Evolutionary conservation across 768 basidiomycete genomes (phyloP), one percentile per base, ranked within the genome.

Genomic region (Sistotremastrum niveocremeum): DNA sequence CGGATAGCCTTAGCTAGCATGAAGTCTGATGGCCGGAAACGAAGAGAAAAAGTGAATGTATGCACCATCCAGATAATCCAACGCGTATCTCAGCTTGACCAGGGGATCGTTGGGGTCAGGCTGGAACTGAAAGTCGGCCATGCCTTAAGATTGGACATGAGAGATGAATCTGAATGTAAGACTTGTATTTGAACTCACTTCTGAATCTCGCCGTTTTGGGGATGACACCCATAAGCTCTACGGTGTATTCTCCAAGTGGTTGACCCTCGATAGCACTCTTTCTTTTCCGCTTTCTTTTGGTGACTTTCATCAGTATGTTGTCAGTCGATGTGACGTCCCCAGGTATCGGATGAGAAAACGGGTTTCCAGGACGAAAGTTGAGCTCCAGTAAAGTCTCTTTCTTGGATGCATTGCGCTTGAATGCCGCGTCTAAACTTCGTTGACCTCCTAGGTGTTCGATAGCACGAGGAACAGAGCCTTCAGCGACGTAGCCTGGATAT

Each of bases 121-220:
- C 49, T 80, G 74, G 61, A 79, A 95, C 61, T 95, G 91, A 59
- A 79, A 95, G 60, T 98, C 94, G 36, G 81, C 86, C 85, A 97
- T 89, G 47, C 80, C 94, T 97, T 47, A 33, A 46, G 11, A 34
- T 34, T 31, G 6, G 11, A 29, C 10, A 39, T 33, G 30, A 34
- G 34, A 29, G 45, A 38, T 29, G 34, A 41, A 12, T 44, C n/a
- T 5, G 44, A 37, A 51, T 12, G 40, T 40, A 12, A 20, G 1
- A 1, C 20, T 20, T 20, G 20, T 20, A 1, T 20, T 2, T 20
- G 12, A 7, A 69, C 82, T 63, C 57, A 93, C 94, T 82, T 64
- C 93, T 74, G 65, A 97, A 98, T 45, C 94, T 73, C 44, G 79
- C 83, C 3, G 89, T 87, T 64, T 84, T 89, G 0, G 77, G 67